Percentiles rank a stretch among this genome's conserved stretches.
phyloP scores from a whole-genome alignment of 805 yeast genomes.

The Ogataea henricii region DNA sequence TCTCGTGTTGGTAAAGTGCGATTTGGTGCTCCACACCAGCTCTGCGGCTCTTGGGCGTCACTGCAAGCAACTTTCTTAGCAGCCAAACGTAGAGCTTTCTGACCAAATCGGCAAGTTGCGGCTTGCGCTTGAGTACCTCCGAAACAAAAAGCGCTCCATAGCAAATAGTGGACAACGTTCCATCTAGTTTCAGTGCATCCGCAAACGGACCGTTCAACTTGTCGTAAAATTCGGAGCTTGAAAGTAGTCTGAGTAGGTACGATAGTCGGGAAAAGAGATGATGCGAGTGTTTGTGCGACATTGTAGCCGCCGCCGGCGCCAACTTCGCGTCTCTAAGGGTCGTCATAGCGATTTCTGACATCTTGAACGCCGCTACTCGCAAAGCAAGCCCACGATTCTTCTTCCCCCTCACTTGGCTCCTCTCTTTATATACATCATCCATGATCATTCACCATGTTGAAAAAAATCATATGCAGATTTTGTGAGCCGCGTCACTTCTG shows the following conservation, averaged over 20 bases:
- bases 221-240: conserved; percentile 32
- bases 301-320: background rate
- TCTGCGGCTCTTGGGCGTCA: background rate
- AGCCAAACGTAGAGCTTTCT: background rate
- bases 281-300: background rate
- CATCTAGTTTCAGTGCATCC: conserved; percentile 32
- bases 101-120: conserved; percentile 14
- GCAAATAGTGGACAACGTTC: conserved; percentile 36
- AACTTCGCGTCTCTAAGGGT: background rate
- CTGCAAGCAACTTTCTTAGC: background rate
- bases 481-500: background rate
- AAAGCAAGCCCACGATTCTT: background rate
- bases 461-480: conserved; percentile 4
- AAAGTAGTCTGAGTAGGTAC: conserved; percentile 24
- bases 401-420: background rate
- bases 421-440: conserved; percentile 9
- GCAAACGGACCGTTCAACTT: conserved; percentile 27
- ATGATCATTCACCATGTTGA: background rate
- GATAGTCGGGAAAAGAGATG: conserved; percentile 10
- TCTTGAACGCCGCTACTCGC: background rate
- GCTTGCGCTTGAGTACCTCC: conserved; percentile 26
- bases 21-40: background rate
- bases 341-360: background rate
- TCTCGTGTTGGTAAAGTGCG: background rate
- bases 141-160: conserved; percentile 34